Percentiles rank a stretch among this genome's conserved stretches.
Conservation (phyloP, 2,329 filamentous ascomycete genomes). For the Monilinia polystroma region DNA sequence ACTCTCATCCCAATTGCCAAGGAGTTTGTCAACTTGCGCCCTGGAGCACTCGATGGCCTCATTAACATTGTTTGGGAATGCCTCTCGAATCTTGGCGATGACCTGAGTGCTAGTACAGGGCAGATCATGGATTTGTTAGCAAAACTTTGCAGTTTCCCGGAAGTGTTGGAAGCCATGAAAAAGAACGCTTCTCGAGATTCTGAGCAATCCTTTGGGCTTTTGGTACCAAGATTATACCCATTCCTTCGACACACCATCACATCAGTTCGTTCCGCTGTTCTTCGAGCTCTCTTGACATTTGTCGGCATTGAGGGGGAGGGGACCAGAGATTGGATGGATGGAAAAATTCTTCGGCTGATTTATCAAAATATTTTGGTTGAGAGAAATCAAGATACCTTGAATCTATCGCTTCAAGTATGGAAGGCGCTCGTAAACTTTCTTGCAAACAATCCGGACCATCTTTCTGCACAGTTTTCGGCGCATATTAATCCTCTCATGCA, state of each 20-base stretch:
- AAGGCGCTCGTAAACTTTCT: constrained; percentile 70
- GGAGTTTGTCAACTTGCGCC: constrained; percentile 86
- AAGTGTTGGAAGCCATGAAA: constrained; percentile 94
- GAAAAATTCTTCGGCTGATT: constrained; percentile 80
- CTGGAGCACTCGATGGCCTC: constrained; percentile 72
- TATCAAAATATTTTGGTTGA: constrained; percentile 97
- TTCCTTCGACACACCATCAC: constrained; percentile 97
- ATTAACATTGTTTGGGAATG: constrained; percentile 98
- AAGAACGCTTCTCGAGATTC: constrained; percentile 77
- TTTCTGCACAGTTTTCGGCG: constrained; percentile 69
- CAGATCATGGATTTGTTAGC: constrained; percentile 98
- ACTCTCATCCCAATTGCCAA: constrained; percentile 94
- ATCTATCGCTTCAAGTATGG: constrained; percentile 86
- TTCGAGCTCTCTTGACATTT: constrained; percentile 91
- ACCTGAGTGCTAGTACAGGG: constrained; percentile 93
- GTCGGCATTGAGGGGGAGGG: constrained; percentile 77
- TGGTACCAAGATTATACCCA: constrained; percentile 91
- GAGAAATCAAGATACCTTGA: constrained; percentile 78
- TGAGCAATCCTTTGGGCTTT: constrained; percentile 83
- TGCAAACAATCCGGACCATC: constrained; percentile 57
- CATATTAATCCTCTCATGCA: constrained; percentile 81
- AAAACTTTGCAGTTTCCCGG: constrained; percentile 89
- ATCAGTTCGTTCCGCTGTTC: constrained; percentile 86
- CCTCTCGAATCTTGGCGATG: constrained; percentile 92
- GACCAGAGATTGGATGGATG: constrained; percentile 88